phyloP scores from a whole-genome alignment of 768 basidiomycete species.

The Mycena indigotica region DNA sequence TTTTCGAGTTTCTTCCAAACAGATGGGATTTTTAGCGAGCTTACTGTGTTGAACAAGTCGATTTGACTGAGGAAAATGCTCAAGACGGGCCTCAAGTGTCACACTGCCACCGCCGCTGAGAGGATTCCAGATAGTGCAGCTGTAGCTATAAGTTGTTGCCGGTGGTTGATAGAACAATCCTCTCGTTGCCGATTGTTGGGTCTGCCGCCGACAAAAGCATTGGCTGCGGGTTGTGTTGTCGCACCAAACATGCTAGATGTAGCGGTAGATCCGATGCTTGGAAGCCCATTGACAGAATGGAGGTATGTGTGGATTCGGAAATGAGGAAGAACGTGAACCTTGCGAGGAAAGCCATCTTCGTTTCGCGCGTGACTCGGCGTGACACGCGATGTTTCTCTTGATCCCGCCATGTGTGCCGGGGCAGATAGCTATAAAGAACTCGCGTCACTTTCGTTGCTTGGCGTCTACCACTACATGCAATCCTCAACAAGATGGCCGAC shows the following conservation, averaged over 20 bases:
- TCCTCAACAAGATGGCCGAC: conserved; percentile 14
- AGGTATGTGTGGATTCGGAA: too few species aligned
- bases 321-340: too few species aligned
- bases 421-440: neutral
- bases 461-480: neutral
- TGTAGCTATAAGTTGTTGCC: too few species aligned
- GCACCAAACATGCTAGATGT: too few species aligned
- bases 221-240: too few species aligned
- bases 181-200: conserved; percentile 5
- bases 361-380: neutral
- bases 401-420: neutral
- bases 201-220: too few species aligned
- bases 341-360: too few species aligned
- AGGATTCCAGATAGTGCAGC: too few species aligned
- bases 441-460: neutral
- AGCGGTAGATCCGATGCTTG: too few species aligned
- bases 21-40: conserved; percentile 13
- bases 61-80: conserved; percentile 9
- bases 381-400: neutral
- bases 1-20: conserved; percentile 11
- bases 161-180: too few species aligned
- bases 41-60: conserved; percentile 14
- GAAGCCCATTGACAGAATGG: too few species aligned
- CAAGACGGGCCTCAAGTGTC: conserved; percentile 11
- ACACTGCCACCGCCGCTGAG: conserved; percentile 2